Evolutionary conservation across 2,329 filamentous ascomycete genomes (phyloP), one percentile per base, ranked within the genome.

Genomic region (Claviceps monticola): DNA sequence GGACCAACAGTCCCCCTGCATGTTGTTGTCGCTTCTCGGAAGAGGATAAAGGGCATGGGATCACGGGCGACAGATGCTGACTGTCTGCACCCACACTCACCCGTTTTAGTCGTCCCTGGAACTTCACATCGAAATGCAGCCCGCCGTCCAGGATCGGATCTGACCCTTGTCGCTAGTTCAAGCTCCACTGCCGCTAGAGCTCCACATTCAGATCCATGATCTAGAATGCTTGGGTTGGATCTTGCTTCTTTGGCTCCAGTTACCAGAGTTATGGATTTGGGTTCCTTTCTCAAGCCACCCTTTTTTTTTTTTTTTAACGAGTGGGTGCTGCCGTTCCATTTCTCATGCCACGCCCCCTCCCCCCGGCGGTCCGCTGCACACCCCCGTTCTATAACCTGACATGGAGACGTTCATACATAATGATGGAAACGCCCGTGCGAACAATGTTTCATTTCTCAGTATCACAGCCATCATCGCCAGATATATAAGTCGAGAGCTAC

Each of bases 151-250:
- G 46, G 29, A 48, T 37, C 46, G 41, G 46, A 48, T 41, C 49
- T 26, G 45, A 36, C 19, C 42, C 41, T 37, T 45, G 41, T 42
- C 46, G 41, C 26, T 51, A 38, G 46, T 26, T 34, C 38, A 43
- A 48, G 41, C 21, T 48, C 59, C 59, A 55, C 58, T 56, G 60
- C 56, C 58, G 57, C 56, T 57, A 54, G 65, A 34, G 66, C 58
- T 60, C 67, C 67, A 68, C 67, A 59, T 58, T 55, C 49, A 66
- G 62, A 65, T 67, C 66, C 64, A 60, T 66, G 63, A 54, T 49
- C 52, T 50, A 42, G 46, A 46, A 26, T 44, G 26, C 48, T 47
- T 57, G 60, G 63, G 62, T 63, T 56, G 64, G 51, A 63, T 65
- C 63, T 65, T 60, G 63, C 44, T 58, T 59, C 56, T 56, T 34